phyloP scores from a whole-genome alignment of 345 rosid genomes.

The Hibiscus mutabilis region DNA sequence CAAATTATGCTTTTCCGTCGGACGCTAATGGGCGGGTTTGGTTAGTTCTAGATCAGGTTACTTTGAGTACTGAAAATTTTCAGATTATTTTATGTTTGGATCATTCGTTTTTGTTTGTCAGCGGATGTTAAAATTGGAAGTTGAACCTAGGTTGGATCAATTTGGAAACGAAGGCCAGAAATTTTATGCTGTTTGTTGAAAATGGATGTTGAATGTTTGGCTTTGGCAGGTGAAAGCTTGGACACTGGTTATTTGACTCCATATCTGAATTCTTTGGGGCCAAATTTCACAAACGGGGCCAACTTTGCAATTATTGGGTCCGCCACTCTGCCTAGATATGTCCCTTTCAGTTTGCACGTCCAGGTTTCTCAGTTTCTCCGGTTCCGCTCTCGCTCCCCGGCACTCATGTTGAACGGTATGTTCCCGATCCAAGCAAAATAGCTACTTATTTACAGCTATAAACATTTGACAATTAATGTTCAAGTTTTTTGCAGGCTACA shows the following conservation, averaged over 20 bases:
- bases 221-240: constrained; percentile 35
- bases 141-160: not conserved
- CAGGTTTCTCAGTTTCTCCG: constrained; percentile 33
- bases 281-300: constrained; percentile 41
- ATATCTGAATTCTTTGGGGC: constrained; percentile 37
- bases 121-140: too few relatives aligned
- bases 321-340: constrained; percentile 25
- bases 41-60: too few relatives aligned
- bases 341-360: constrained; percentile 24
- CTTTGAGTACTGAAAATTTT: too few relatives aligned
- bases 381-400: constrained; percentile 32
- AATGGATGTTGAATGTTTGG: not conserved
- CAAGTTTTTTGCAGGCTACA: not conserved
- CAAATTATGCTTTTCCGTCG: too few relatives aligned
- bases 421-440: not conserved
- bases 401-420: constrained; percentile 25
- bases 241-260: constrained; percentile 32
- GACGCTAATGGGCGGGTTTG: too few relatives aligned
- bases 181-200: not conserved
- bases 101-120: too few relatives aligned
- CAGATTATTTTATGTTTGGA: too few relatives aligned
- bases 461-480: not conserved
- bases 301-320: constrained; percentile 42
- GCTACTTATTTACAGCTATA: not conserved
- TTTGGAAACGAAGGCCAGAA: not conserved